phyloP scores from a whole-genome alignment of 176 grass and related monocot species.

The Oryza glumipatula region DNA sequence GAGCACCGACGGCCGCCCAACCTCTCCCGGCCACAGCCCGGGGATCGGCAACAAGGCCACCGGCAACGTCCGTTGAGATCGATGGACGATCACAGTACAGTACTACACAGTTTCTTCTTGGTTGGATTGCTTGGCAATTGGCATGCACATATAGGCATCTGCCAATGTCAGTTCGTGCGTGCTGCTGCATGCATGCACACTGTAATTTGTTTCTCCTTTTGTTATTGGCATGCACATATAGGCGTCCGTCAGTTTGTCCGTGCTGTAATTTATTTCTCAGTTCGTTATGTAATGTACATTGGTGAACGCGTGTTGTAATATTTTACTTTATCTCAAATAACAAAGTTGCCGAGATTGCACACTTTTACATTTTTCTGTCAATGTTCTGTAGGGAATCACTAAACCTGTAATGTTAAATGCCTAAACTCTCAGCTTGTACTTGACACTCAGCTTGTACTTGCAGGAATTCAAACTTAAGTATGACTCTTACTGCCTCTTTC shows the following conservation, averaged over 20 bases:
- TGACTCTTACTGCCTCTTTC: too few species aligned
- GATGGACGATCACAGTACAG: neutral
- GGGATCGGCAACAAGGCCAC: slow-evolving; percentile 66
- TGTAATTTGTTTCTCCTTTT: neutral
- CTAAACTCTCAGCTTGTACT: neutral
- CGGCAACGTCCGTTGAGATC: slow-evolving; percentile 40
- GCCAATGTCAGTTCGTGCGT: neutral
- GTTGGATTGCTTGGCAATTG: neutral
- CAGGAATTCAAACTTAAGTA: neutral
- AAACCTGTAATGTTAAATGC: neutral
- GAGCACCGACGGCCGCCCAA: slow-evolving; percentile 50
- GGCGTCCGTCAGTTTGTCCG: neutral
- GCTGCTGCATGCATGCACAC: neutral
- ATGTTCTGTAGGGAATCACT: too few species aligned
- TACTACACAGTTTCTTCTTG: neutral
- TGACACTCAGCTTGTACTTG: neutral
- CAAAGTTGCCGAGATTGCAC: neutral
- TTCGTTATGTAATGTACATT: neutral
- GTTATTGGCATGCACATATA: neutral
- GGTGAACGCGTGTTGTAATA: neutral
- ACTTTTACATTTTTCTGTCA: neutral
- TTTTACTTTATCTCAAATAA: neutral
- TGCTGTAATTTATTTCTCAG: neutral
- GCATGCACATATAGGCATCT: neutral
- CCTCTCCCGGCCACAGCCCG: slow-evolving; percentile 63